Conservation (phyloP, 164 flowering plant species). For the Hamamelis virginiana region DNA sequence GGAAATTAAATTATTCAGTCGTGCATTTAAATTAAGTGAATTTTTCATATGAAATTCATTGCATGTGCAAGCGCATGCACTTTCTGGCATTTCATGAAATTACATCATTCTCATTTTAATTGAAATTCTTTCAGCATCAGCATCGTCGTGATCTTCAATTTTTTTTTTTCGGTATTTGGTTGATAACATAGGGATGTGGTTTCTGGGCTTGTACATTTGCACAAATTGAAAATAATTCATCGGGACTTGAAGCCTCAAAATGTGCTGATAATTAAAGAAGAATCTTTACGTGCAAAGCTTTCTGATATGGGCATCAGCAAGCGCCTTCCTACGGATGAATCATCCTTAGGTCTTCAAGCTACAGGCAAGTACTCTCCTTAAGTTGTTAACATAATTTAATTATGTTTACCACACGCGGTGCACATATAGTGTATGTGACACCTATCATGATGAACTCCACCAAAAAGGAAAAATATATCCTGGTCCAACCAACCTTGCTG, state of each 20-base stretch:
- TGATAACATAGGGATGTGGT: conserved; percentile 44
- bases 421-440: not conserved
- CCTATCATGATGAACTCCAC: not conserved
- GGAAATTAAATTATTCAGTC: too few relatives aligned
- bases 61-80: not conserved
- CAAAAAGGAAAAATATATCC: too few relatives aligned
- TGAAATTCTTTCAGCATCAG: not conserved
- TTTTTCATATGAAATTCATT: not conserved
- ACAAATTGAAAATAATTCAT: conserved; percentile 51
- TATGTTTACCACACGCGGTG: not conserved
- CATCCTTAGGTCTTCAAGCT: conserved; percentile 42
- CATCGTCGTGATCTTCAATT: conserved; percentile 8
- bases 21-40: not conserved
- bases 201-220: conserved; percentile 48
- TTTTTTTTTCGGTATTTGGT: not conserved
- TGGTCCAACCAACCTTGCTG: too few relatives aligned
- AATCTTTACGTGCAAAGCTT: conserved; percentile 39
- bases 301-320: conserved; percentile 62
- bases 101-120: not conserved
- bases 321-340: conserved; percentile 41
- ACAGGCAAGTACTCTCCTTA: conserved; percentile 37
- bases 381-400: not conserved
- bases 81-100: not conserved
- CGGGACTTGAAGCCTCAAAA: conserved; percentile 55
- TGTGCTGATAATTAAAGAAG: conserved; percentile 40